These are phyloP conservation scores for Stipa capillata DNA, from an alignment of 176 grass and related monocot genomes.

Conservation along the genomic window DNA sequence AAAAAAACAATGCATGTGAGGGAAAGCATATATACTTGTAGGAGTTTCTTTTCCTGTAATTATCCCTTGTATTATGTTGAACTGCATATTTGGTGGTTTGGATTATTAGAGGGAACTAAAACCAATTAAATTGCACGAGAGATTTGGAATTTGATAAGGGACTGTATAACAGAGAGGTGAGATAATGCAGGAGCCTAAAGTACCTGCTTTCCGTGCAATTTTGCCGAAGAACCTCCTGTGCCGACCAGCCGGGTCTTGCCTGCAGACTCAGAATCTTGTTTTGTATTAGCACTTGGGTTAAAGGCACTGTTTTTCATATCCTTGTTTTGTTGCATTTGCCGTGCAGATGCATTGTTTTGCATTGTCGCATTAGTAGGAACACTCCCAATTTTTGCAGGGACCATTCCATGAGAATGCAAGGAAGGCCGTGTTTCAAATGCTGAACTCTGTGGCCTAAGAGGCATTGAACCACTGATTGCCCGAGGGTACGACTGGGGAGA, in stretches of 20 bases:
- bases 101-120: conserved; percentile 17
- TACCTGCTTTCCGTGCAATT: conserved; percentile 44
- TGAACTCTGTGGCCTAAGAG: conserved; percentile 21
- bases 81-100: background rate
- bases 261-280: conserved; percentile 32
- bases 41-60: no score
- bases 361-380: conserved; percentile 18
- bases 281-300: conserved; percentile 9
- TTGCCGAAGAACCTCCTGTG: conserved; percentile 29
- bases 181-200: background rate
- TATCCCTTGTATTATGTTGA: background rate
- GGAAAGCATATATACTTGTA: background rate
- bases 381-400: conserved; percentile 9
- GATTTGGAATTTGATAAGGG: no score
- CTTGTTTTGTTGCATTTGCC: conserved; percentile 41
- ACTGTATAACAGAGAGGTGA: background rate
- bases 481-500: conserved; percentile 28
- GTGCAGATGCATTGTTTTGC: conserved; percentile 18
- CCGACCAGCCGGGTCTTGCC: conserved; percentile 11
- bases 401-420: conserved; percentile 34
- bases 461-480: conserved; percentile 32
- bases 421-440: conserved; percentile 23
- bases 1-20: background rate
- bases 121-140: background rate
- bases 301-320: conserved; percentile 29